Evolutionary conservation across 352 stramenopile species (phyloP).

Genomic region (Phytopythium chamaehyphon): DNA sequence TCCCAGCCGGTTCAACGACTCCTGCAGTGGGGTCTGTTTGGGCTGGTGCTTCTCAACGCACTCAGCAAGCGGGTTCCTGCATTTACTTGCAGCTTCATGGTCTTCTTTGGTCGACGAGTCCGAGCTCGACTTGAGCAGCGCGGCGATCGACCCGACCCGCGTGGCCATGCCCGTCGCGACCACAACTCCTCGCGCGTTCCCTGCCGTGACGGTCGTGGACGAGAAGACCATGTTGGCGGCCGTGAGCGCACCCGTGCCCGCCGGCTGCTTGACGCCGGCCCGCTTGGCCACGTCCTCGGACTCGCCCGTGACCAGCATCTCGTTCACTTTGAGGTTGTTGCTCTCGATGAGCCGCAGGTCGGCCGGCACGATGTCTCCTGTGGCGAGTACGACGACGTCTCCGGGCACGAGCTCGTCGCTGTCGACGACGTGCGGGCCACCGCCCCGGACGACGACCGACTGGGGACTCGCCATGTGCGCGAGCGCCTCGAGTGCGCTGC

Average conservation of each 20-base stretch:
- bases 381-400: conserved; percentile 70
- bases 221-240: conserved; percentile 86
- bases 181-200: conserved; percentile 31
- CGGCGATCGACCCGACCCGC: conserved; percentile 37
- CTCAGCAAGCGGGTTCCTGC: conserved; percentile 14
- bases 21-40: conserved; percentile 78
- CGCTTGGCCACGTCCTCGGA: conserved; percentile 62
- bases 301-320: conserved; percentile 91
- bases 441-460: conserved; percentile 33
- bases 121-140: conserved; percentile 18
- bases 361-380: conserved; percentile 88
- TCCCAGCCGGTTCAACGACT: conserved; percentile 89
- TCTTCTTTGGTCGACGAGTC: conserved; percentile 5
- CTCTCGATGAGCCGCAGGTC: conserved; percentile 85
- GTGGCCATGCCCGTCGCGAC: conserved; percentile 37
- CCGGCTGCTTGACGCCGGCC: conserved; percentile 8
- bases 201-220: conserved; percentile 61
- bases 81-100: background rate
- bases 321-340: conserved; percentile 75
- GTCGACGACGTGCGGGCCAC: conserved; percentile 27
- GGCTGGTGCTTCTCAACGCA: conserved; percentile 27
- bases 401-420: conserved; percentile 49
- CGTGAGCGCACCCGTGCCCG: conserved; percentile 12
- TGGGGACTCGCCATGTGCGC: conserved; percentile 33
- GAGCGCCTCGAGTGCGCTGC: conserved; percentile 36